A percentile compares a stretch with the other conserved stretches of the same genome.
Evolutionary conservation across 805 yeast species (phyloP).

Genomic region (Myxozyma geophila): DNA sequence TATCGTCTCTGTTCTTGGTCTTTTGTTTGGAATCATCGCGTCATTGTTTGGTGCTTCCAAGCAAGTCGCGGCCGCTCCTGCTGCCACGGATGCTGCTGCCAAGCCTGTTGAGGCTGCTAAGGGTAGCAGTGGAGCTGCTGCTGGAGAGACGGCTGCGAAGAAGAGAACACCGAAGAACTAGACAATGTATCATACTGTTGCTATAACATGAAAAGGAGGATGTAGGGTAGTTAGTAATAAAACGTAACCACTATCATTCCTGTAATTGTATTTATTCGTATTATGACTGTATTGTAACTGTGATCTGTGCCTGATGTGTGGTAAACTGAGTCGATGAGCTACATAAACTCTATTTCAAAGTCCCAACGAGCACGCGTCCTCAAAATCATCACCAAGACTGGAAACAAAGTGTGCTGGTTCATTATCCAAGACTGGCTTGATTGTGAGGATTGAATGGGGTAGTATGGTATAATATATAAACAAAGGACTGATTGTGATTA

Average conservation of each 20-base stretch:
- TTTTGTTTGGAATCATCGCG: slow-evolving; percentile 41
- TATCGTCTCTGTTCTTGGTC: slow-evolving; percentile 37
- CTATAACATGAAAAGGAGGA: too few species aligned
- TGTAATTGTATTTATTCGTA: not conserved
- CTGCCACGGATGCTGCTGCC: slow-evolving; percentile 10
- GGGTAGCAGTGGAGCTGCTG: slow-evolving; percentile 16
- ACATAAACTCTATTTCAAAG: too few species aligned
- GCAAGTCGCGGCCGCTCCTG: slow-evolving; percentile 1
- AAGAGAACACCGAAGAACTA: slow-evolving; percentile 25
- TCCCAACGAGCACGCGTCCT: too few species aligned
- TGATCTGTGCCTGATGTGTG: too few species aligned
- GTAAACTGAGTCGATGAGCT: too few species aligned
- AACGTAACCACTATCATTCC: too few species aligned
- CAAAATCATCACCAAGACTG: too few species aligned
- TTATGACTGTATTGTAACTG: not conserved
- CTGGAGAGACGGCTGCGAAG: slow-evolving; percentile 20
- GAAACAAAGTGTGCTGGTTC: too few species aligned
- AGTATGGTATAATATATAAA: too few species aligned
- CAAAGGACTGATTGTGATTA: too few species aligned
- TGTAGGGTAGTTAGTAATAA: not conserved
- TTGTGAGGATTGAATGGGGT: too few species aligned
- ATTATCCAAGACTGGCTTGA: too few species aligned
- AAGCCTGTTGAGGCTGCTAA: slow-evolving; percentile 14
- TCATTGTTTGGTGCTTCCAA: slow-evolving; percentile 27
- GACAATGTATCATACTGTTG: not conserved